Evolutionary conservation across 495 filamentous ascomycete species (phyloP), one percentile per base, ranked within the genome.

Genomic region (Tirmania nivea): DNA sequence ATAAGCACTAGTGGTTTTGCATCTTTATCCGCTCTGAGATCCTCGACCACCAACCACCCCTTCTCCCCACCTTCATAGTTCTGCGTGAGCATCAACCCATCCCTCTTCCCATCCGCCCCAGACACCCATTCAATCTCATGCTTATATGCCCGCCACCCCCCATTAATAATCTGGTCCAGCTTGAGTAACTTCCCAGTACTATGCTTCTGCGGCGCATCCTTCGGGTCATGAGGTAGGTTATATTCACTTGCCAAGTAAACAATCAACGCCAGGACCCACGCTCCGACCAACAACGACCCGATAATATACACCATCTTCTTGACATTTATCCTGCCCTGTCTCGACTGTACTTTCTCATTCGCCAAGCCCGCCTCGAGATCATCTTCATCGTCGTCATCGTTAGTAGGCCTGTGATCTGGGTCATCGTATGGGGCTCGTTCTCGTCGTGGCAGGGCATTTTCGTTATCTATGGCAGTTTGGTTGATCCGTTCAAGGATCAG

Each of bases 61-160:
- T 54, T 57, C 2, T 55, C 52, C 5, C 56, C 65, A 3, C 64
- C 63, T 20, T 63, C 57, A 14, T 45, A 19, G 54, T 67, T 58
- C 47, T 73, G 68, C n/a, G 71, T 69, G 49, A 66, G 71, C 48
- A 81, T 73, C 53, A 96, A 78, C 65, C 94, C 86, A 61, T 94
- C 83, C n/a, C 95, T 88, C 66, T 94, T 82, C 25, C 86, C 86
- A 52, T 82, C 73, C 21, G 86, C 74, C 8, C 86, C 85, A 9
- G 77, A 77, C 53, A 96, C 89, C 90, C 90, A 97, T 10, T 80
- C 78, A 52, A 96, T 83, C 25, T 72, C 73, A 62, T 89, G 84
- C 48, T 69, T 73, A 47, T 67, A 67, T 19, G 85, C 67, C 9
- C 67, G 67, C 86, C 87, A 97, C 60, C 72, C 63, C 14, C 88